Evolutionary conservation across 257 asterid species (phyloP), one percentile per base, ranked within the genome.

Genomic region (Solanum paucissectum): DNA sequence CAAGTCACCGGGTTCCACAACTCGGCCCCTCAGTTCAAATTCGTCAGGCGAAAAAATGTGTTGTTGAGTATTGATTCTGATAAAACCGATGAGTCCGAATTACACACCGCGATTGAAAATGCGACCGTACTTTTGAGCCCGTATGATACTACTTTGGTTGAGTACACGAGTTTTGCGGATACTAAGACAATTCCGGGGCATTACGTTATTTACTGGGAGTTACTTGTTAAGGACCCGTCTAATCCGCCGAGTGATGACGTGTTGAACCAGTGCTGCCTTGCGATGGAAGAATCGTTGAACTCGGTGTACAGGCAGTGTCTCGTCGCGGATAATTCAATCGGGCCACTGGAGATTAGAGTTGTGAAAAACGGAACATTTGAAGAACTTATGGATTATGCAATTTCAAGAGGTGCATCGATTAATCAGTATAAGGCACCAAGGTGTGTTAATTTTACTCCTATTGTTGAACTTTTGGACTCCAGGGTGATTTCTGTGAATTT

Each of bases 381-480:
- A 87, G 98, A 96, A 88, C 75, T 96, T 7, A 95, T 96, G 99
- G 98, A 96, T n/a, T 93, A 93, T 13, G 98, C 98, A 0, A 96
- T 96, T 71, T 91, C 98, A 0, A 91, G 97, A 87, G 99, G 98
- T 42, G 98, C 98, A 83, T 95, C 99, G 5, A 94, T 96, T 7
- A 96, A 93, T 84, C 99, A 96, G 87, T 96, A 96, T 87, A 95
- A 96, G 89, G 98, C 94, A 36, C 98, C 99, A 6, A 93, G 98
- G 92, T 96, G 98, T 90, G 96, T 96, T 52, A 94, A 90, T 87
- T 93, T 88, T 89, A 79, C 95, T 68, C 96, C 98, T 46, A 93
- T 94, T 13, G 91, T 95, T 76, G 96, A 96, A 90, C 93, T 95
- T 68, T 94, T 96, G 12, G 91, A 96, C 55, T 90, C 95, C 6